Evolutionary conservation across 1,284 basidiomycete genomes (phyloP).

Genomic region (Entoloma clypeatum): DNA sequence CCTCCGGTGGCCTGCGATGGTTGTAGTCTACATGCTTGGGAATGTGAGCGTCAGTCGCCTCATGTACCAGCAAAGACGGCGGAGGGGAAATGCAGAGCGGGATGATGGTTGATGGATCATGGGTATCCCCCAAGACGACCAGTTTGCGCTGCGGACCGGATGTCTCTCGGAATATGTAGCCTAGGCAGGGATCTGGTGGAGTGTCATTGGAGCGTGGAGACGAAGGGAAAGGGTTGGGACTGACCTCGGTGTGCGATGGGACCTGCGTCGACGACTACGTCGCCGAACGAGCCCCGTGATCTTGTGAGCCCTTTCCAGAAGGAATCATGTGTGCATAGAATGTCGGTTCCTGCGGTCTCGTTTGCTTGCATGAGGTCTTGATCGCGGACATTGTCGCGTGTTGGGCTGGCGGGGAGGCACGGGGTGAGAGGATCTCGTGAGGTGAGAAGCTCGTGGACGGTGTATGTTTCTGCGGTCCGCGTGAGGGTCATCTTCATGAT

Average conservation of each 20-base stretch:
- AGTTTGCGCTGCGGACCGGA: constrained; percentile 44
- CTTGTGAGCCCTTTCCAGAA: constrained; percentile 63
- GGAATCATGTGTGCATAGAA: constrained; percentile 60
- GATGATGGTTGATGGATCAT: constrained; percentile 54
- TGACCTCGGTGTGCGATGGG: constrained; percentile 81
- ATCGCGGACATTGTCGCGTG: constrained; percentile 19
- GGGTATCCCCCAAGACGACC: constrained; percentile 63
- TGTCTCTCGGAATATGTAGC: constrained; percentile 74
- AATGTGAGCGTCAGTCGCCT: constrained; percentile 82
- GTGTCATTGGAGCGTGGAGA: constrained; percentile 1
- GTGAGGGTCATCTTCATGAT: constrained; percentile 70
- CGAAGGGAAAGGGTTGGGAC: constrained; percentile 2
- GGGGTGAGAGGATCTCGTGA: constrained; percentile 44
- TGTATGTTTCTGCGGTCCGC: constrained; percentile 62
- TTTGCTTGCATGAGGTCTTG: constrained; percentile 55
- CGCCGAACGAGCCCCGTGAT: constrained; percentile 33
- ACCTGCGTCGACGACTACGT: constrained; percentile 69
- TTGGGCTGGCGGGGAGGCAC: constrained; percentile 42
- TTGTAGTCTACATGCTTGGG: constrained; percentile 50
- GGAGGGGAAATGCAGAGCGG: constrained; percentile 48
- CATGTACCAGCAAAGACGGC: constrained; percentile 67
- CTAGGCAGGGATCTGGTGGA: constrained; percentile 71
- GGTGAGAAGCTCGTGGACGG: constrained; percentile 79
- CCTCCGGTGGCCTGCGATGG: constrained; percentile 41
- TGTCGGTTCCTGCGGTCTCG: constrained; percentile 66